A percentile compares a stretch with the other conserved stretches of the same genome.
Conservation (phyloP, 768 basidiomycete genomes). For the Gymnopilus dilepis region DNA sequence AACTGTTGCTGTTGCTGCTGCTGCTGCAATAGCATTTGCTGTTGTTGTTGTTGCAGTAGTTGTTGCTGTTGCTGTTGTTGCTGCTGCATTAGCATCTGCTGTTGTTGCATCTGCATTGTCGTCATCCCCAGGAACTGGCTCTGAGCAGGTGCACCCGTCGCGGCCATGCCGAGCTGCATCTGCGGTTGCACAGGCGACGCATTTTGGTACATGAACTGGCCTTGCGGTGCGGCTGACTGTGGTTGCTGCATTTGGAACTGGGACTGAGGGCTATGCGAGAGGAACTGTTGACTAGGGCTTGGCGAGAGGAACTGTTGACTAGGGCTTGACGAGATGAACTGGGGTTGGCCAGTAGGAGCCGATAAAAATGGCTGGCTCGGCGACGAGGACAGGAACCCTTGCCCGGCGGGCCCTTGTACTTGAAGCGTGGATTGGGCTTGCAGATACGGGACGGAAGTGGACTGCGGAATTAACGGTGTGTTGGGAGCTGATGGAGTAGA, state of each 20-base stretch:
- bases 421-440: slow-evolving; percentile 24
- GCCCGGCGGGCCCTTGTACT: slow-evolving; percentile 27
- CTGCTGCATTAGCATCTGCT: slow-evolving; percentile 23
- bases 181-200: slow-evolving; percentile 34
- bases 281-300: slow-evolving; percentile 40
- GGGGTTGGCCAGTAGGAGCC: slow-evolving; percentile 31
- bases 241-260: slow-evolving; percentile 36
- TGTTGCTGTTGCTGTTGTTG: slow-evolving; percentile 26
- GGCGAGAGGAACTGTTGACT: slow-evolving; percentile 39
- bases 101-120: slow-evolving; percentile 40
- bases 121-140: slow-evolving; percentile 36
- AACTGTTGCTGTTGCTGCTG: slow-evolving; percentile 19
- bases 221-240: slow-evolving; percentile 21
- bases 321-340: slow-evolving; percentile 41
- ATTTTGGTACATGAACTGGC: slow-evolving; percentile 25
- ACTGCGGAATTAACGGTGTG: slow-evolving; percentile 22
- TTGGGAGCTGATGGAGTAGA: slow-evolving; percentile 13
- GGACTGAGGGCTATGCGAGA: slow-evolving; percentile 44
- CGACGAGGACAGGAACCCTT: slow-evolving; percentile 30
- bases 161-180: slow-evolving; percentile 29
- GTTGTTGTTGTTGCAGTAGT: slow-evolving; percentile 34
- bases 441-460: slow-evolving; percentile 19
- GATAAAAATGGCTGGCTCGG: slow-evolving; percentile 35
- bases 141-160: slow-evolving; percentile 30
- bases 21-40: slow-evolving; percentile 18